Percentiles rank a stretch among this genome's conserved stretches.
Evolutionary conservation across 805 yeast genomes (phyloP).

Genomic region (Metschnikowia peoriensis): DNA sequence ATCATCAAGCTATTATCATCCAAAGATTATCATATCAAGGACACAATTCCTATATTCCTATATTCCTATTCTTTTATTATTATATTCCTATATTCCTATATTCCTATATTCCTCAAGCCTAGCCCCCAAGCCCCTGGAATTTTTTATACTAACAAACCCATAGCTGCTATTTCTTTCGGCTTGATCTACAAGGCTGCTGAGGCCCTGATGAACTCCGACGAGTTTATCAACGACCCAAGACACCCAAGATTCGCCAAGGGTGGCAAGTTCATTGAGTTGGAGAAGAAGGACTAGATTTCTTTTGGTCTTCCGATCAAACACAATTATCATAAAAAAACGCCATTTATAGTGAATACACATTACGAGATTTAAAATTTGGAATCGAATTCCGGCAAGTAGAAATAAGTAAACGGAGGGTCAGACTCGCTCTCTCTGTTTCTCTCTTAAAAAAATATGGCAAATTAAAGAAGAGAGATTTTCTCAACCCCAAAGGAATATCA

Average conservation of each 20-base stretch:
- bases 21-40: too few species aligned
- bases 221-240: slow-evolving; percentile 92
- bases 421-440: too few species aligned
- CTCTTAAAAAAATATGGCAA: too few species aligned
- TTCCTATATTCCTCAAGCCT: neutral
- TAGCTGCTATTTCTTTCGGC: slow-evolving; percentile 63
- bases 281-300: slow-evolving; percentile 22
- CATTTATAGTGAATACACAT: slow-evolving; percentile 6
- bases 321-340: neutral
- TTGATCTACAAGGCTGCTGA: slow-evolving; percentile 66
- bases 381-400: too few species aligned
- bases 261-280: slow-evolving; percentile 41
- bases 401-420: too few species aligned
- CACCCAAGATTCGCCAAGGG: slow-evolving; percentile 78
- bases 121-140: neutral
- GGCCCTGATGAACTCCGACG: slow-evolving; percentile 69
- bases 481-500: too few species aligned
- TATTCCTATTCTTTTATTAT: too few species aligned
- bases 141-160: slow-evolving; percentile 21
- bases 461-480: too few species aligned
- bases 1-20: too few species aligned
- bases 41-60: too few species aligned
- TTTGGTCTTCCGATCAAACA: neutral
- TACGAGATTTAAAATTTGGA: neutral
- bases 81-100: neutral